These are phyloP conservation scores for Kodamaea lidongshanica DNA, from an alignment of 805 yeast genomes.

Conservation along the genomic window DNA sequence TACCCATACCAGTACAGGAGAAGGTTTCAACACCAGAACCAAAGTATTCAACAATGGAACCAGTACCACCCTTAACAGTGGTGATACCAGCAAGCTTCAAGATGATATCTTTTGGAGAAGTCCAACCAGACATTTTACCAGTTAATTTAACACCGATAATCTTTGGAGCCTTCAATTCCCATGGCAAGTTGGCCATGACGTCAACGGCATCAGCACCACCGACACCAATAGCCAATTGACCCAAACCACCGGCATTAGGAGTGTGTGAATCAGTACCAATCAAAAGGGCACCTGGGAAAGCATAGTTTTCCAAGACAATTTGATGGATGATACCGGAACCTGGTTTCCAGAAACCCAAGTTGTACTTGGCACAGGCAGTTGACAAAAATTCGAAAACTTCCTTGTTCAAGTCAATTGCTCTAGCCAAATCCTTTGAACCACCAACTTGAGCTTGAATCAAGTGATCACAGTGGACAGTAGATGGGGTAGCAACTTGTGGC, in stretches of 20 bases:
- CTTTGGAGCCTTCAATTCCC: constrained; percentile 98
- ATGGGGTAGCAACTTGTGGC: constrained; percentile 88
- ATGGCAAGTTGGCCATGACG: constrained; percentile 92
- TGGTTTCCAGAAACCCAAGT: constrained; percentile 98
- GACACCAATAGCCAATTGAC: constrained; percentile 96
- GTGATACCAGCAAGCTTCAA: constrained; percentile 84
- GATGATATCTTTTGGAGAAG: constrained; percentile 96
- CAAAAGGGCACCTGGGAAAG: constrained; percentile 95
- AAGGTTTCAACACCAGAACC: constrained; percentile 88
- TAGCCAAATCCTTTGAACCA: constrained; percentile 74
- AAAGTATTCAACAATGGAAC: constrained; percentile 90
- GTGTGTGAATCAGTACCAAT: constrained; percentile 97
- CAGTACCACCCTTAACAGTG: constrained; percentile 98
- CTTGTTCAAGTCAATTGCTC: constrained; percentile 83
- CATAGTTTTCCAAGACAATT: constrained; percentile 91
- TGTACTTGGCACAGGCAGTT: constrained; percentile 88
- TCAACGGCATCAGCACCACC: constrained; percentile 99
- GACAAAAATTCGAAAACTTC: constrained; percentile 92
- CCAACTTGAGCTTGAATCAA: constrained; percentile 94
- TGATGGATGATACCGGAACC: constrained; percentile 98
- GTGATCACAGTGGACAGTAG: constrained; percentile 97
- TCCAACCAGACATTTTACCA: constrained; percentile 87
- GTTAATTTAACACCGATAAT: constrained; percentile 89
- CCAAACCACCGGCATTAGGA: constrained; percentile 97
- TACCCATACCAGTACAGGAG: constrained; percentile 98